These are phyloP conservation scores for Scutellaria baicalensis DNA, from an alignment of 257 asterid species.

Conservation along the genomic window DNA sequence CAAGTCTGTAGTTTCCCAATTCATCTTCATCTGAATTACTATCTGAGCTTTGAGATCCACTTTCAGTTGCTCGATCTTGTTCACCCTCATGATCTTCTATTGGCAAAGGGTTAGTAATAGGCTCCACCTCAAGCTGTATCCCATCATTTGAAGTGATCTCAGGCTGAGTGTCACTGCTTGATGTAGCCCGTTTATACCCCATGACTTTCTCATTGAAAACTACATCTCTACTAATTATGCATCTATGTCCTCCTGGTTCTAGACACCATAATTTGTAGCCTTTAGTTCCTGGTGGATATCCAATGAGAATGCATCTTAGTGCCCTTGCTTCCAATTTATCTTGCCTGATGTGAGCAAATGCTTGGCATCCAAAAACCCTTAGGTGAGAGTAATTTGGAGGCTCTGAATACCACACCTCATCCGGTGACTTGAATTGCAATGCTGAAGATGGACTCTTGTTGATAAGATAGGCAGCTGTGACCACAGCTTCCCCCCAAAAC, in stretches of 20 bases:
- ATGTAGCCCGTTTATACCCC: neutral
- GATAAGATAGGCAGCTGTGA: neutral
- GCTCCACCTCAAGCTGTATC: no score
- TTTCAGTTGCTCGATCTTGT: no score
- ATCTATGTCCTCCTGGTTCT: neutral
- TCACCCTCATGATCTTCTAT: no score
- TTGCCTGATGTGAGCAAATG: neutral
- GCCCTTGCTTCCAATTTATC: neutral
- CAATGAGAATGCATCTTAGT: neutral
- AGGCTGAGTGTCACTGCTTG: no score
- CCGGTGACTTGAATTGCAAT: neutral
- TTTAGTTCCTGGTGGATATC: neutral
- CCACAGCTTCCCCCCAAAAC: neutral
- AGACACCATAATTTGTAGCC: neutral
- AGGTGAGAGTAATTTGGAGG: neutral
- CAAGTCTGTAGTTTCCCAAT: no score
- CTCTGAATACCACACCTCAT: neutral
- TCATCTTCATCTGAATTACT: no score
- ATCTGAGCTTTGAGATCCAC: no score
- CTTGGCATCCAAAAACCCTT: neutral
- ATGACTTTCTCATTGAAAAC: neutral
- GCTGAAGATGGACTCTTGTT: neutral
- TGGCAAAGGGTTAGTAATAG: no score
- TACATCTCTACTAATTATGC: neutral
- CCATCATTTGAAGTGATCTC: no score